Evolutionary conservation across 352 stramenopile species (phyloP), one percentile per base, ranked within the genome.

Genomic region (Blastocystis hominis): DNA sequence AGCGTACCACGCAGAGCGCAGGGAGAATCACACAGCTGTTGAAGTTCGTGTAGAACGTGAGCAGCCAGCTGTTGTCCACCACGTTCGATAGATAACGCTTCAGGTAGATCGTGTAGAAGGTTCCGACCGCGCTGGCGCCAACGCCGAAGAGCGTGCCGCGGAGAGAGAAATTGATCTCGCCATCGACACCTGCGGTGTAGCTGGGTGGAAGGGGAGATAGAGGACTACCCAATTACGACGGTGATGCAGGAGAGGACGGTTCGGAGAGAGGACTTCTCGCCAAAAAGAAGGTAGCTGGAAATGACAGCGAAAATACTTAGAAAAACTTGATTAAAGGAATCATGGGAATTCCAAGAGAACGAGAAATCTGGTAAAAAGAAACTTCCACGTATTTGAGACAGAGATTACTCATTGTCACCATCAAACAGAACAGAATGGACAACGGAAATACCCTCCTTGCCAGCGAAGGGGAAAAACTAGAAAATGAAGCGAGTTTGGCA

Each of bases 331-430:
- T 76, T 5, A 76, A 38, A 9, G 66, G 66, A 59, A 76, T 76
- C 30, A 76, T 53, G 15, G 66, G 66, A 76, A 76, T 76, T 7
- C 66, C 66, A 55, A 76, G 66, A 46, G 66, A 76, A 17, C 66
- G 66, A 15, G 66, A 76, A 76, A 76, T 76, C 66, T 76, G 66
- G 30, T 76, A 76, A 30, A 76, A 76, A 30, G 66, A 76, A 6
- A 76, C 66, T 76, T 76, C 66, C 36, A 76, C 66, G 24, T 76
- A 55, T 42, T 76, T 76, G 17, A 76, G 30, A 30, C 66, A 76
- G n/a, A 76, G 40, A 55, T 76, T 76, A 55, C 66, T 76, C 66
- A 76, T 76, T 10, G 66, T 56, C 3, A 76, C 66, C 66, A 76
- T 76, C 2, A 47, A 7, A 20, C 66, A 76, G 55, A 76, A 76